A percentile compares a stretch with the other conserved stretches of the same genome.
Conservation (phyloP, 1,139 yeast species). For the Pichia kudriavzevii region DNA sequence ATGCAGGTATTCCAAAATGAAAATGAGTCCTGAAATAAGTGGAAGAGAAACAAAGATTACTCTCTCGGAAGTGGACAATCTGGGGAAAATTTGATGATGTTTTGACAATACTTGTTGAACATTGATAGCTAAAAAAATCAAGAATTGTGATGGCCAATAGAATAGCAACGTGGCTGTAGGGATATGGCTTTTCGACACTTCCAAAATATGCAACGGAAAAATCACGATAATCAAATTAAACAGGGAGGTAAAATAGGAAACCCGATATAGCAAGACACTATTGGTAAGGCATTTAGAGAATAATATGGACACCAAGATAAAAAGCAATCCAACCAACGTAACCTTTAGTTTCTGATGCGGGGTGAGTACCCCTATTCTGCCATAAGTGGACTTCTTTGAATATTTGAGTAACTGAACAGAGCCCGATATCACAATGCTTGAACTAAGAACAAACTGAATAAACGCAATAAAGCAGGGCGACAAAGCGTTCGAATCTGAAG, state of each 20-base stretch:
- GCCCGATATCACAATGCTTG: too few species aligned
- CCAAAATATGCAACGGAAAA: constrained; percentile 38
- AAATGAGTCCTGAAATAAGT: constrained; percentile 31
- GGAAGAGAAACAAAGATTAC: constrained; percentile 21
- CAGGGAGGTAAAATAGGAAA: constrained; percentile 24
- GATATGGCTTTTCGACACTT: constrained; percentile 30
- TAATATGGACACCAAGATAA: too few species aligned
- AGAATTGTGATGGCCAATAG: constrained; percentile 36
- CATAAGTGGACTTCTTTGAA: too few species aligned
- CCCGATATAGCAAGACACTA: too few species aligned
- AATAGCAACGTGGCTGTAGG: constrained; percentile 33
- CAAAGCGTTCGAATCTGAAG: constrained; percentile 37
- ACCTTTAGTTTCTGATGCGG: too few species aligned
- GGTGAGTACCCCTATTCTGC: too few species aligned
- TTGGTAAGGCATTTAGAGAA: too few species aligned
- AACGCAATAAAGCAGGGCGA: constrained; percentile 48
- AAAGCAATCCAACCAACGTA: too few species aligned
- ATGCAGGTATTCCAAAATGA: constrained; percentile 32
- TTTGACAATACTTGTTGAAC: constrained; percentile 22
- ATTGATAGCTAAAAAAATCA: constrained; percentile 25
- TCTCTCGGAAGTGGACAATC: constrained; percentile 9
- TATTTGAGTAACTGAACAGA: constrained; percentile 25
- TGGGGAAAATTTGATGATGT: constrained; percentile 17
- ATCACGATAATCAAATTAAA: constrained; percentile 23
- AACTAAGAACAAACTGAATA: too few species aligned